Evolutionary conservation across 768 basidiomycete genomes (phyloP).

Genomic region (Kwoniella dejecticola): DNA sequence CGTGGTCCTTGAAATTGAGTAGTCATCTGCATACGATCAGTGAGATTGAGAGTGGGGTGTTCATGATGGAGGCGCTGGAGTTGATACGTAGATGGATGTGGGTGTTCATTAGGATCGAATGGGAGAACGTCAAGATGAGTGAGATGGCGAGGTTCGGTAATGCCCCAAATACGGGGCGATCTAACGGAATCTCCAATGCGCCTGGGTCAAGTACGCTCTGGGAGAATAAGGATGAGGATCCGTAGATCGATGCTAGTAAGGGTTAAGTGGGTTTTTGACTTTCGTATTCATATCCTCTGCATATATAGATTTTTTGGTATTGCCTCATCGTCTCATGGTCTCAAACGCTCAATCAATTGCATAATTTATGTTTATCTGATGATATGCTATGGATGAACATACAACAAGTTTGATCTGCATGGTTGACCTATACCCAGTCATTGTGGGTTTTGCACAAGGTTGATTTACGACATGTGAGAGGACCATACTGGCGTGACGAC

Average conservation of each 20-base stretch:
- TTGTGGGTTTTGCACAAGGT: too few relatives aligned
- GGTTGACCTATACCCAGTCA: too few relatives aligned
- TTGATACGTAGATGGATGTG: conserved; percentile 92
- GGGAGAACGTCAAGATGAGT: conserved; percentile 78
- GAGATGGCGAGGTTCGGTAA: conserved; percentile 35
- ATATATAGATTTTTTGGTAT: neutral
- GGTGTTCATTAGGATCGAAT: conserved; percentile 95
- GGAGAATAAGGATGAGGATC: conserved; percentile 25
- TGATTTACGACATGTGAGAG: too few relatives aligned
- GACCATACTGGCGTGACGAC: too few relatives aligned
- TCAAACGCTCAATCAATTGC: too few relatives aligned
- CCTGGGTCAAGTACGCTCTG: conserved; percentile 3
- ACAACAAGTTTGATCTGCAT: too few relatives aligned
- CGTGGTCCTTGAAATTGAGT: conserved; percentile 89
- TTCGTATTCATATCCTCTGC: too few relatives aligned
- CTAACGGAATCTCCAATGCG: neutral
- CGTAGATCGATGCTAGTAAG: neutral
- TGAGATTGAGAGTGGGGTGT: conserved; percentile 81
- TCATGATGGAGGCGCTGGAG: conserved; percentile 88
- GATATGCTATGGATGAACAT: too few relatives aligned
- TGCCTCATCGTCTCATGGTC: too few relatives aligned
- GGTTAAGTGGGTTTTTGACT: too few relatives aligned
- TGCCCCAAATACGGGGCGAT: neutral
- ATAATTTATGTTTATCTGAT: too few relatives aligned
- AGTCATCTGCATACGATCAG: conserved; percentile 75